Evolutionary conservation across 2,329 filamentous ascomycete genomes (phyloP).

Genomic region (Cladosporium halotolerans): DNA sequence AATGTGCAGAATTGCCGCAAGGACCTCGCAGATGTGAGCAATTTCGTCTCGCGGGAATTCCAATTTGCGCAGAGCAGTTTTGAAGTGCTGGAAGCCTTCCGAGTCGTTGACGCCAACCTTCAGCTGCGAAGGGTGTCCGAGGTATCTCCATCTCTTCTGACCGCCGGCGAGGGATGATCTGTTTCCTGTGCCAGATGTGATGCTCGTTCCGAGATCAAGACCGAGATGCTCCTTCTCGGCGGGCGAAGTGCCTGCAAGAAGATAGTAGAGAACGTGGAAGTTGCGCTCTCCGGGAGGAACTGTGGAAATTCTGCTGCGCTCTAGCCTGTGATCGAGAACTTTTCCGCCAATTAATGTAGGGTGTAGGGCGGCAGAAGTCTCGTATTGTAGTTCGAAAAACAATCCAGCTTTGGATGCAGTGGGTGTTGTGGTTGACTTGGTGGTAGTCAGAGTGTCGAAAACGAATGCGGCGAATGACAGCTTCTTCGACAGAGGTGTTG

Average conservation of each 20-base stretch:
- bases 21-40: conserved; percentile 90
- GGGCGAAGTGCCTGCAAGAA: conserved; percentile 82
- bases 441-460: conserved; percentile 93
- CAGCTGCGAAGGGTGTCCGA: conserved; percentile 92
- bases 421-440: conserved; percentile 90
- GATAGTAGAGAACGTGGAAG: conserved; percentile 93
- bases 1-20: conserved; percentile 92
- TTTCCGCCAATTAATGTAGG: conserved; percentile 91
- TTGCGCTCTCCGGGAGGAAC: conserved; percentile 95
- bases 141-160: conserved; percentile 89
- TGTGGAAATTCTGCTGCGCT: conserved; percentile 82
- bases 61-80: conserved; percentile 86
- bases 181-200: conserved; percentile 51
- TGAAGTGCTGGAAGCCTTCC: conserved; percentile 95
- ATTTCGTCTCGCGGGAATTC: conserved; percentile 92
- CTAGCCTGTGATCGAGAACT: conserved; percentile 84
- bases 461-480: conserved; percentile 89
- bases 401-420: conserved; percentile 93
- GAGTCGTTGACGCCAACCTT: conserved; percentile 95
- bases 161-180: conserved; percentile 47
- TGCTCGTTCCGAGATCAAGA: conserved; percentile 40
- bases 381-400: conserved; percentile 95
- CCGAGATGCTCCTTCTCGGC: conserved; percentile 85
- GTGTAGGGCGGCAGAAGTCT: conserved; percentile 75
- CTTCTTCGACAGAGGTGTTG: conserved; percentile 87